phyloP scores from a whole-genome alignment of 441 rosid species.

The Populus tomentosa region DNA sequence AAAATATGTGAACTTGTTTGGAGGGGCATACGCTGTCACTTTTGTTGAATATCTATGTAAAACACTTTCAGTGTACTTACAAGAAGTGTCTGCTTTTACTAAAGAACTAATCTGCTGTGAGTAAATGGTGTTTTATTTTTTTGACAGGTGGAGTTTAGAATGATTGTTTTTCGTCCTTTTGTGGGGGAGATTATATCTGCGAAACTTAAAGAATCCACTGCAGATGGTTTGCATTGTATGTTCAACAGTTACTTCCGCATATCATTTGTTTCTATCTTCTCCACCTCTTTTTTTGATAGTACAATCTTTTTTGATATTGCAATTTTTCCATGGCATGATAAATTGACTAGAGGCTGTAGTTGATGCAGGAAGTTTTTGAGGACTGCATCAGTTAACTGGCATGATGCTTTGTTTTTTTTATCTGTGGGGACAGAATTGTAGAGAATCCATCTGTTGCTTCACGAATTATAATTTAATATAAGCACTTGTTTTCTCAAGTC shows the following conservation, averaged over 20 bases:
- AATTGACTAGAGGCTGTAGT: neutral
- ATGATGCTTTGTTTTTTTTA: neutral
- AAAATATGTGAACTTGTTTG: neutral
- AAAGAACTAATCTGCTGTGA: neutral
- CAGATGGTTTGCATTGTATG: conserved; percentile 63
- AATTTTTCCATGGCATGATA: neutral
- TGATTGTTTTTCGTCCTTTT: conserved; percentile 80
- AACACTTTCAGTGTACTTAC: neutral
- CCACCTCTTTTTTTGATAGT: neutral
- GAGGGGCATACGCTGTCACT: neutral
- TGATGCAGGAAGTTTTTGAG: neutral
- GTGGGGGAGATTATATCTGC: conserved; percentile 69
- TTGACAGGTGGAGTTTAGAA: conserved; percentile 60
- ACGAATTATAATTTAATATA: too few species aligned
- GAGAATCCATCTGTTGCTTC: neutral
- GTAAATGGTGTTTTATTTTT: neutral
- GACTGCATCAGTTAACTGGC: neutral
- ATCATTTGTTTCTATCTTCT: neutral
- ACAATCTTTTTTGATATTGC: neutral
- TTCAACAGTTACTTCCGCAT: neutral
- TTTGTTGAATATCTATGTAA: neutral
- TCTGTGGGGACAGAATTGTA: neutral
- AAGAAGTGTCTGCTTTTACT: neutral
- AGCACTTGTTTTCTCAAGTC: neutral
- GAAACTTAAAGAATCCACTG: conserved; percentile 59